These are phyloP conservation scores for Saturnispora dispora DNA, from an alignment of 805 yeast species.

Conservation along the genomic window DNA sequence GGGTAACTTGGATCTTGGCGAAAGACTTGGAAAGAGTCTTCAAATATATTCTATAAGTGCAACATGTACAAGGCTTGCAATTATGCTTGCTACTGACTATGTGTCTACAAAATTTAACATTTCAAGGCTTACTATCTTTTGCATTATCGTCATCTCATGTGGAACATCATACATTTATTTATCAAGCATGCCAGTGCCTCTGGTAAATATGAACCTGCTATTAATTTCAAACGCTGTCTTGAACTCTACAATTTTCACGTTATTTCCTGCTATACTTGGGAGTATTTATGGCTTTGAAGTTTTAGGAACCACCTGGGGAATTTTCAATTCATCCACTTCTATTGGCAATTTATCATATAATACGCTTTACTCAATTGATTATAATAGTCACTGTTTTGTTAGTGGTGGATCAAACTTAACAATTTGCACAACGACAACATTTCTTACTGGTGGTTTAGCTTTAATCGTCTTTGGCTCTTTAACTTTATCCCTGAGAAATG, in stretches of 20 bases:
- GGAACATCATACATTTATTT: slow-evolving; percentile 24
- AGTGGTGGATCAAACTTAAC: slow-evolving; percentile 1
- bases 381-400: slow-evolving; percentile 35
- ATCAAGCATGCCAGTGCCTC: slow-evolving; percentile 19
- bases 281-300: slow-evolving; percentile 81
- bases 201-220: slow-evolving; percentile 17
- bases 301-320: slow-evolving; percentile 90
- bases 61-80: slow-evolving; percentile 54
- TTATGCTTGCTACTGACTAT: slow-evolving; percentile 65
- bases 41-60: slow-evolving; percentile 46
- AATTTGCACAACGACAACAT: slow-evolving; percentile 28
- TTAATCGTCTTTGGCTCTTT: slow-evolving; percentile 19
- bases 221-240: slow-evolving; percentile 23
- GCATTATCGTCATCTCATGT: slow-evolving; percentile 20
- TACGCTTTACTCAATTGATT: slow-evolving; percentile 63
- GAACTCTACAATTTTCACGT: slow-evolving; percentile 76
- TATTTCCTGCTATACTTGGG: slow-evolving; percentile 78
- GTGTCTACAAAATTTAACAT: slow-evolving; percentile 26
- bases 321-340: slow-evolving; percentile 72
- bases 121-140: slow-evolving; percentile 24
- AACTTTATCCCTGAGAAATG: slow-evolving; percentile 17
- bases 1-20: slow-evolving; percentile 13
- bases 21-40: slow-evolving; percentile 17
- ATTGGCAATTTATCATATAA: slow-evolving; percentile 32
- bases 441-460: slow-evolving; percentile 22